These are phyloP conservation scores for Tetrahymena thermophila DNA, from an alignment of 73 alveolate species.

Conservation along the genomic window DNA sequence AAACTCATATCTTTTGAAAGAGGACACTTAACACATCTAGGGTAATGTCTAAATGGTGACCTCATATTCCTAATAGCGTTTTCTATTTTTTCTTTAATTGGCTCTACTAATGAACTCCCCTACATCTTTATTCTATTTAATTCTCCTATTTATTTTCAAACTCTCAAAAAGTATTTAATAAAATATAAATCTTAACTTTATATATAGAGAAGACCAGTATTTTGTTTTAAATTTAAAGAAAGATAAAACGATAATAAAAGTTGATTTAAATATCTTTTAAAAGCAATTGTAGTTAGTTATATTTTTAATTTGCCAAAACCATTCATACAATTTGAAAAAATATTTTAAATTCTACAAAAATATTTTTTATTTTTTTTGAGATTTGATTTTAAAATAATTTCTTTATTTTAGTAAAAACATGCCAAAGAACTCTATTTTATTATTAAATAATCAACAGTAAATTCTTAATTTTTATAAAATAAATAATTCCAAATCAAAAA, in stretches of 20 bases:
- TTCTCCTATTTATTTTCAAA: not conserved
- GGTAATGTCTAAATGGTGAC: not conserved
- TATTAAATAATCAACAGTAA: too few relatives aligned
- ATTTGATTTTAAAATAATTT: too few relatives aligned
- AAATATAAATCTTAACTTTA: not conserved
- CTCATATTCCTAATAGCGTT: not conserved
- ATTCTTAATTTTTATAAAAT: too few relatives aligned
- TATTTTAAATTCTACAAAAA: too few relatives aligned
- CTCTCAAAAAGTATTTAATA: not conserved
- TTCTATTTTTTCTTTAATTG: not conserved
- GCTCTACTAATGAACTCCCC: not conserved
- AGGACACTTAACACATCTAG: not conserved
- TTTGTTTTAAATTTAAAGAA: not conserved
- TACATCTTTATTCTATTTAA: not conserved
- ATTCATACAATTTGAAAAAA: too few relatives aligned
- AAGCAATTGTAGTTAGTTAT: too few relatives aligned
- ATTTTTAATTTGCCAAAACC: too few relatives aligned
- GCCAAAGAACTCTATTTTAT: too few relatives aligned
- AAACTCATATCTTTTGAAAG: not conserved
- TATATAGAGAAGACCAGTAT: not conserved
- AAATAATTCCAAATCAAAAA: too few relatives aligned
- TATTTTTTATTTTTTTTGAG: too few relatives aligned
- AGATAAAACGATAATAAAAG: not conserved
- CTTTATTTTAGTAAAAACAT: too few relatives aligned
- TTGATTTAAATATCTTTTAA: not conserved